These are phyloP conservation scores for Zymoseptoria passerinii DNA, from an alignment of 2,329 filamentous ascomycete species.

Conservation along the genomic window DNA sequence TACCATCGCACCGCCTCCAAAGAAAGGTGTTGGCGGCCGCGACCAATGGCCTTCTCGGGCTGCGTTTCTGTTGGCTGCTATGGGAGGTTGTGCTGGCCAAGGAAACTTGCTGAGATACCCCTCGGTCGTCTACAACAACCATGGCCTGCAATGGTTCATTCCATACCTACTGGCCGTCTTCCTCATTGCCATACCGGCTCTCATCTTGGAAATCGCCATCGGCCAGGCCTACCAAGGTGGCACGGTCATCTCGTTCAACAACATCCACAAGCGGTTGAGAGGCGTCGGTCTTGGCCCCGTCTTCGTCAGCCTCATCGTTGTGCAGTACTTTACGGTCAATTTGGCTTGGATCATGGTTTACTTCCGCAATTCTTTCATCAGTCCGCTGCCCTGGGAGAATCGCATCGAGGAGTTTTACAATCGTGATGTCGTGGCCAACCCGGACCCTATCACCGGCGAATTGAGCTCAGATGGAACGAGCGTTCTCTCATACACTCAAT, in stretches of 20 bases:
- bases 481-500: constrained; percentile 40
- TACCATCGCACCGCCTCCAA: constrained; percentile 2
- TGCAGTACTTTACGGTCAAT: constrained; percentile 50
- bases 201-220: constrained; percentile 48
- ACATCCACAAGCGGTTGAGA: constrained; percentile 45
- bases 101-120: constrained; percentile 52
- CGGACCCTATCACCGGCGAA: constrained; percentile 35
- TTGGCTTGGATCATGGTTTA: constrained; percentile 53
- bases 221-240: constrained; percentile 44
- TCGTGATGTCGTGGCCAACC: constrained; percentile 42
- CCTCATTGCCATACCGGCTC: constrained; percentile 48
- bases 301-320: constrained; percentile 38
- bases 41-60: constrained; percentile 50
- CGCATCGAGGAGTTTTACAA: constrained; percentile 47
- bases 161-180: constrained; percentile 51
- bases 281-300: constrained; percentile 47
- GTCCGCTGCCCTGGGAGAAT: constrained; percentile 47
- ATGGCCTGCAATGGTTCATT: constrained; percentile 54
- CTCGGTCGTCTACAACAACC: constrained; percentile 52
- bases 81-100: constrained; percentile 52
- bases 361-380: constrained; percentile 48
- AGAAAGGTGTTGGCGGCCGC: constrained; percentile 33
- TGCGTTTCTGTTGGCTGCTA: constrained; percentile 49
- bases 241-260: constrained; percentile 29
- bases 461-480: constrained; percentile 25